phyloP scores from a whole-genome alignment of 306 rosid species.

The Lupinus albus region DNA sequence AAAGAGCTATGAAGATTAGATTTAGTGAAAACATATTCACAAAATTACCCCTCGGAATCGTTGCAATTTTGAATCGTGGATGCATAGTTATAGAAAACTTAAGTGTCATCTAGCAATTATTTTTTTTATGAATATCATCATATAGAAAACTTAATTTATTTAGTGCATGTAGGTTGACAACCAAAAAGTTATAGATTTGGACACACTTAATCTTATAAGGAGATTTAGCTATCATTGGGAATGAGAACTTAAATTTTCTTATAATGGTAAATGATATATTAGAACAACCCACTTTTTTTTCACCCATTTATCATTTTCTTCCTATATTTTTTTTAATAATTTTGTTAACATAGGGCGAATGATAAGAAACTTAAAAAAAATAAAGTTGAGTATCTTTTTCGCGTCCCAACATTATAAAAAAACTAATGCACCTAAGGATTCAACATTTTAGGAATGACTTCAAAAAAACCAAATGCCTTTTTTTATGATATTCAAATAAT shows the following conservation, averaged over 20 bases:
- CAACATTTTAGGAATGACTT: neutral
- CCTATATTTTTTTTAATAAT: too few relatives aligned
- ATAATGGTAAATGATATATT: neutral
- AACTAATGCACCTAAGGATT: neutral
- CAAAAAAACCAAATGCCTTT: neutral
- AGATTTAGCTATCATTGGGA: neutral
- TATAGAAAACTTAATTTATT: conserved; percentile 13
- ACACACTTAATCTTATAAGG: neutral
- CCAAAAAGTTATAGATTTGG: neutral
- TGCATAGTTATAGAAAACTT: conserved; percentile 10
- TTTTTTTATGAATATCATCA: neutral
- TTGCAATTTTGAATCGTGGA: neutral
- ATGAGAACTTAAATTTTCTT: neutral
- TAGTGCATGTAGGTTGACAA: neutral
- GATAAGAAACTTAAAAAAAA: too few relatives aligned
- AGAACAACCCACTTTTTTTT: too few relatives aligned
- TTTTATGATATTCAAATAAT: neutral
- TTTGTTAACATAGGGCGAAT: too few relatives aligned
- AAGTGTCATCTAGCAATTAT: neutral
- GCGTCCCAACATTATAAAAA: neutral
- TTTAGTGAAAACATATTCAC: conserved; percentile 27
- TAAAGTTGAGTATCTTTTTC: too few relatives aligned
- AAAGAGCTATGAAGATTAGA: neutral
- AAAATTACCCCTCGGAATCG: conserved; percentile 40
- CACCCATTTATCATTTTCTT: too few relatives aligned